These are phyloP conservation scores for Beauveria brongniartii DNA, from an alignment of 2,329 filamentous ascomycete species.

Conservation along the genomic window DNA sequence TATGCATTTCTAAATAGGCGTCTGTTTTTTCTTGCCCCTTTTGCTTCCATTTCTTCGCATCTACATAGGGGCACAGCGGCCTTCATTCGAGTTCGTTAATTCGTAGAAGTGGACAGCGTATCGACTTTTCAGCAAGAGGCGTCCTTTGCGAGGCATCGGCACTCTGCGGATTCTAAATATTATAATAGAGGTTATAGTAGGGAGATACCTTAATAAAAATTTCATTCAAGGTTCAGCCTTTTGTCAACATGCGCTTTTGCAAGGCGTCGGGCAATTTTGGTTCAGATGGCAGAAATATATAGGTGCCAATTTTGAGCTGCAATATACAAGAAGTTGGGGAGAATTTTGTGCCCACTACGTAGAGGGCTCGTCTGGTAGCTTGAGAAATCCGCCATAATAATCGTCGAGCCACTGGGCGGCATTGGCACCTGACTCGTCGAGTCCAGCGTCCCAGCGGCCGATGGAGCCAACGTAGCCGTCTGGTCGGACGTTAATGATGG, in stretches of 20 bases:
- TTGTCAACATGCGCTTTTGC: background rate
- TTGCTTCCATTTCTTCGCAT: background rate
- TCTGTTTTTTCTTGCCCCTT: background rate
- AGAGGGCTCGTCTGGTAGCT: slow-evolving; percentile 30
- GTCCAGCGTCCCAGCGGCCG: slow-evolving; percentile 42
- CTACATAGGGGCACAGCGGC: background rate
- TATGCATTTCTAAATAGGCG: slow-evolving; percentile 37
- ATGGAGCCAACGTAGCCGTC: slow-evolving; percentile 68
- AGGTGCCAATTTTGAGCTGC: background rate
- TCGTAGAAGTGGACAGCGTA: background rate
- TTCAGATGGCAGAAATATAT: background rate
- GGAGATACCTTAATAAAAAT: too few species aligned
- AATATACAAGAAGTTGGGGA: background rate
- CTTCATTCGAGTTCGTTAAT: background rate
- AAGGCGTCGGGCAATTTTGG: background rate
- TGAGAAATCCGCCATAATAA: slow-evolving; percentile 48
- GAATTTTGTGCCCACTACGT: background rate
- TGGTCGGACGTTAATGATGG: slow-evolving; percentile 60
- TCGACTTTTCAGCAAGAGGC: background rate
- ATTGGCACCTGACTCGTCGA: slow-evolving; percentile 41
- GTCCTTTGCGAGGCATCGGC: background rate
- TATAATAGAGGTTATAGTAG: too few species aligned
- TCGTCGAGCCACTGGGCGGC: slow-evolving; percentile 47
- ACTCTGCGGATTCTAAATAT: background rate
- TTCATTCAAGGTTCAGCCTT: background rate